These are phyloP conservation scores for Giardia duodenalis DNA, from an alignment of 208 protist genomes.

Conservation along the genomic window DNA sequence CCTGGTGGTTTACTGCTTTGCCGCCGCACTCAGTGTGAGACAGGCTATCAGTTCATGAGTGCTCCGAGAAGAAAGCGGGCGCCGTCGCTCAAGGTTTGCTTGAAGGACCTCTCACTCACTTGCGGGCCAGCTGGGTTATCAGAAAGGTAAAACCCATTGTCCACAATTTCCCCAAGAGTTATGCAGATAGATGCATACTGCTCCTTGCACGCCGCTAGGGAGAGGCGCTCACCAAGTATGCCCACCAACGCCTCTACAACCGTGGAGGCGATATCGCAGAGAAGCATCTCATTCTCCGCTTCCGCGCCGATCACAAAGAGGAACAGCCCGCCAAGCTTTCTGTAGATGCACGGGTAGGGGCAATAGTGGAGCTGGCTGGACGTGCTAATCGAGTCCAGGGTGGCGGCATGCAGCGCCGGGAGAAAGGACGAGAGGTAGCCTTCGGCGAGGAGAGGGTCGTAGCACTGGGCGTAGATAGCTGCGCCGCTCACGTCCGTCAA, in stretches of 20 bases:
- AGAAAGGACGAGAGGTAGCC: not conserved
- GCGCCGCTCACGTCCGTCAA: not conserved
- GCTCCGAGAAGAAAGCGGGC: not conserved
- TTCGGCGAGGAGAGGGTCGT: not conserved
- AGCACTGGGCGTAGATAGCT: not conserved
- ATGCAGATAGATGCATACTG: not conserved
- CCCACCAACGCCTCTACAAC: not conserved
- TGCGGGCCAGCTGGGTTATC: not conserved
- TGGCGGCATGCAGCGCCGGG: not conserved
- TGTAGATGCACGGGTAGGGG: not conserved
- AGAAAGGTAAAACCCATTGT: not conserved
- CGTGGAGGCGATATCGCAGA: not conserved
- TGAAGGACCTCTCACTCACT: not conserved
- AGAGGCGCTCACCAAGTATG: not conserved
- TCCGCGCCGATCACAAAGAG: not conserved
- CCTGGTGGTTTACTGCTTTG: no score
- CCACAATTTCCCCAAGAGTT: not conserved
- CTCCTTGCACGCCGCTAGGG: not conserved
- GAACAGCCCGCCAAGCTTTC: not conserved
- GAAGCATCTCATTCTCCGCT: not conserved
- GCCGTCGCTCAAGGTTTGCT: not conserved
- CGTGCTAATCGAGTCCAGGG: not conserved
- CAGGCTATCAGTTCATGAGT: slow-evolving; percentile 1
- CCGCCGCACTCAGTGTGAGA: no score
- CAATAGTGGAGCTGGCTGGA: not conserved